Percentiles rank a stretch among this genome's conserved stretches.
Conservation (phyloP, 345 rosid species). For the Aquilaria sinensis region DNA sequence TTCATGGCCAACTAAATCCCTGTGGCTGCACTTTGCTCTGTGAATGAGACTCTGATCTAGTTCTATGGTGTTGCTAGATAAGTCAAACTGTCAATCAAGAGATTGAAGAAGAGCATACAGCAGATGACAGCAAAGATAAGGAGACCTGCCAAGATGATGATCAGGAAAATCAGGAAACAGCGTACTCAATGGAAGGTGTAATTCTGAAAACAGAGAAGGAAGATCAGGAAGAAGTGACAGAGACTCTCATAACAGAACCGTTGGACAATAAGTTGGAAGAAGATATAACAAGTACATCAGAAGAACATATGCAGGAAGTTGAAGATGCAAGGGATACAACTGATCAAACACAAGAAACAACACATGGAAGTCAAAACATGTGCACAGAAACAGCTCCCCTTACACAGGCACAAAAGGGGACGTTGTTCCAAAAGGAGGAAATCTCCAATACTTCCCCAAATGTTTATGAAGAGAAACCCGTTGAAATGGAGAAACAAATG, state of each 20-base stretch:
- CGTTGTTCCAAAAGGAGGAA: background rate
- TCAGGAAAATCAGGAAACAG: constrained; percentile 10
- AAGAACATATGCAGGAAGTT: constrained; percentile 3
- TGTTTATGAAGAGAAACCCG: constrained; percentile 10
- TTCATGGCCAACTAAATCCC: too few relatives aligned
- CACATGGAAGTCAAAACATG: background rate
- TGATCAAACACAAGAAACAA: constrained; percentile 8
- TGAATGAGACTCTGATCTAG: too few relatives aligned
- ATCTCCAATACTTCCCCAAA: background rate
- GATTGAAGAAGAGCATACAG: constrained; percentile 8
- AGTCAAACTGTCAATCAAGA: constrained; percentile 8
- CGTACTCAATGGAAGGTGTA: constrained; percentile 4
- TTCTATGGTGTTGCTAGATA: constrained; percentile 1
- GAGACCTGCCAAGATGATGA: constrained; percentile 8
- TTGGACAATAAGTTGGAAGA: constrained; percentile 12
- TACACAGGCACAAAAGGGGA: constrained; percentile 7
- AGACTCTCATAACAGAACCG: constrained; percentile 3
- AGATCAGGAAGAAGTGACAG: background rate
- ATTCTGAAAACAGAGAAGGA: constrained; percentile 6
- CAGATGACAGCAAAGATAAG: background rate
- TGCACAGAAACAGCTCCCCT: constrained; percentile 9
- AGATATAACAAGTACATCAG: constrained; percentile 8
- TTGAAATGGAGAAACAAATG: constrained; percentile 7
- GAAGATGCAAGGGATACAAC: constrained; percentile 13
- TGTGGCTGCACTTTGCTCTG: too few relatives aligned